Conservation (phyloP, 306 rosid species). For the Cucumis hystrix region DNA sequence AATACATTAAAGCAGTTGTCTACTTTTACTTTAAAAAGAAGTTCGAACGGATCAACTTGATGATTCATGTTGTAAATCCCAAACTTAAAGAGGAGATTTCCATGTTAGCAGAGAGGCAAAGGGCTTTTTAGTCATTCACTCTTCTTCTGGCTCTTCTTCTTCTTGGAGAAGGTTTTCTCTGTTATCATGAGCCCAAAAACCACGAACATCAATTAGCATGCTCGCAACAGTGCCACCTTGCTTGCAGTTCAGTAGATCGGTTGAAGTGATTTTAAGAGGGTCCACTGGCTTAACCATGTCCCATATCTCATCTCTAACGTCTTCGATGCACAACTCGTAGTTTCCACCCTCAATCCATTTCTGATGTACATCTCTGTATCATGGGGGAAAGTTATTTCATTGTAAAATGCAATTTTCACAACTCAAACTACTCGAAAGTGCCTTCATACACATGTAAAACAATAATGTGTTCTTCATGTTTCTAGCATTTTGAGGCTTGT, state of each 20-base stretch:
- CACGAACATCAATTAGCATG: slow-evolving; percentile 96
- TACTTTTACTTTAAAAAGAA: not conserved
- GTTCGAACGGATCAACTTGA: not conserved
- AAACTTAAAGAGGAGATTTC: not conserved
- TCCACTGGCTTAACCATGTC: slow-evolving; percentile 95
- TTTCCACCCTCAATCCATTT: slow-evolving; percentile 99
- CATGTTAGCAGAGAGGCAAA: not conserved
- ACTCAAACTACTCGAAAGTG: not conserved
- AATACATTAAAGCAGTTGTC: slow-evolving; percentile 1
- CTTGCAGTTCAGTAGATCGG: slow-evolving; percentile 77
- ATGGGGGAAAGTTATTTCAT: not conserved
- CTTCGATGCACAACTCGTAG: slow-evolving; percentile 94
- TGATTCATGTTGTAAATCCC: not conserved
- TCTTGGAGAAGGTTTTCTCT: slow-evolving; percentile 98
- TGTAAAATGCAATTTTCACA: not conserved
- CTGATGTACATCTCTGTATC: slow-evolving; percentile 90
- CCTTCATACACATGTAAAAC: not conserved
- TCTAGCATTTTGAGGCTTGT: slow-evolving; percentile 53
- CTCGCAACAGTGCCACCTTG: slow-evolving; percentile 99
- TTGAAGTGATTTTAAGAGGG: slow-evolving; percentile 57
- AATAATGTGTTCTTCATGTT: slow-evolving; percentile 20
- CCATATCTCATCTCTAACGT: slow-evolving; percentile 96
- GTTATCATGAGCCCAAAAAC: slow-evolving; percentile 99
- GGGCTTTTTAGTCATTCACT: slow-evolving; percentile 14
- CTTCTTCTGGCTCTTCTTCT: slow-evolving; percentile 98